Percentiles rank a stretch among this genome's conserved stretches.
Evolutionary conservation across 2,329 filamentous ascomycete genomes (phyloP).

Genomic region (Colletotrichum sp.): DNA sequence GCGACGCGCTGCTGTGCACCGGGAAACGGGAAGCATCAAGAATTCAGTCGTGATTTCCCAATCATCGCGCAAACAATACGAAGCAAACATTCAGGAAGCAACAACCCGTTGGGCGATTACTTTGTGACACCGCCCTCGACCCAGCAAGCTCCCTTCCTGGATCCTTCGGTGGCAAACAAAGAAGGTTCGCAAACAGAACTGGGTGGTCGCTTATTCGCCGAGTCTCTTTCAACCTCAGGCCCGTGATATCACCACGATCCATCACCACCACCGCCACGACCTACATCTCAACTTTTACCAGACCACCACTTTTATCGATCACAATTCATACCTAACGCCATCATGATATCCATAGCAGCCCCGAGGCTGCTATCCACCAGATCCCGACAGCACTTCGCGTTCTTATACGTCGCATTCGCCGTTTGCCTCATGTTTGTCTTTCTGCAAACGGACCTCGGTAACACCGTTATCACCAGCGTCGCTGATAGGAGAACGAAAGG

Average conservation of each 20-base stretch:
- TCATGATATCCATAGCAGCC: slow-evolving; percentile 7
- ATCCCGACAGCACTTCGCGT: background rate
- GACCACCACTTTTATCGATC: background rate
- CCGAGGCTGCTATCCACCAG: background rate
- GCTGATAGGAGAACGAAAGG: background rate
- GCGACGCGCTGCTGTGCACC: background rate
- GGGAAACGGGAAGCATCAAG: background rate
- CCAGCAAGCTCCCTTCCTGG: background rate
- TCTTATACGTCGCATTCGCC: background rate
- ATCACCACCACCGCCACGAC: background rate
- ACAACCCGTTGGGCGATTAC: background rate
- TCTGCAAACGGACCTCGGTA: background rate
- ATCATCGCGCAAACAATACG: background rate
- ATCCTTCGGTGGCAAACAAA: background rate
- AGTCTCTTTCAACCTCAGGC: background rate
- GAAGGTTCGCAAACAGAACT: background rate
- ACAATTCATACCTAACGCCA: background rate
- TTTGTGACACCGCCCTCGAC: background rate
- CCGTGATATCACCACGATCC: background rate
- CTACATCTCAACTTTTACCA: background rate
- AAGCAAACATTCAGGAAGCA: background rate
- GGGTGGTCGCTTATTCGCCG: background rate
- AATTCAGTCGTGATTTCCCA: background rate
- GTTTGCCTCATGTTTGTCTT: background rate
- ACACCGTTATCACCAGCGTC: background rate